A percentile compares a stretch with the other conserved stretches of the same genome.
Conservation (phyloP, 2,329 filamentous ascomycete genomes). For the Aaosphaeria arxii region DNA sequence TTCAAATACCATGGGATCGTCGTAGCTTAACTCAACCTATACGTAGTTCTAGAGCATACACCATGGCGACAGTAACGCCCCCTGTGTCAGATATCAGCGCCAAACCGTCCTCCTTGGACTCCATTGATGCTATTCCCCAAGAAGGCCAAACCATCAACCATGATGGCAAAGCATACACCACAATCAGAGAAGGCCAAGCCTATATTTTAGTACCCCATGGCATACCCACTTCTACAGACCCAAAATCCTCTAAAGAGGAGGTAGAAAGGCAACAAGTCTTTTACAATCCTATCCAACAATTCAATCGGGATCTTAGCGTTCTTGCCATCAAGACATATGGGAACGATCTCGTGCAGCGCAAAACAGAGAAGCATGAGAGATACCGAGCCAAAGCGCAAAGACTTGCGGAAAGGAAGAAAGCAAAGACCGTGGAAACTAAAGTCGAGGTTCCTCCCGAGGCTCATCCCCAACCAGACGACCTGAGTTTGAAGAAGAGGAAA, state of each 20-base stretch:
- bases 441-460: constrained; percentile 1
- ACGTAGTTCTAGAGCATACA: no score
- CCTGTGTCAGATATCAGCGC: no score
- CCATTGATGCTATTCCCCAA: constrained; percentile 25
- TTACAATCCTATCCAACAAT: constrained; percentile 98
- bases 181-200: constrained; percentile 65
- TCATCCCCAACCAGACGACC: constrained; percentile 4
- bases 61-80: no score
- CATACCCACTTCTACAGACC: constrained; percentile 47
- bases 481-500: constrained; percentile 22
- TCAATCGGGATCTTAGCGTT: constrained; percentile 93
- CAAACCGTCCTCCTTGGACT: constrained; percentile 1
- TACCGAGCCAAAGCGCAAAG: constrained; percentile 27
- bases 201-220: constrained; percentile 62
- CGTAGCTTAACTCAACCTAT: no score
- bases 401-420: constrained; percentile 14
- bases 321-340: constrained; percentile 88
- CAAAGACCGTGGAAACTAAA: constrained; percentile 7
- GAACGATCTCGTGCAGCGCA: constrained; percentile 58
- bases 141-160: constrained; percentile 39
- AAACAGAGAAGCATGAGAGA: constrained; percentile 44
- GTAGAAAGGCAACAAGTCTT: constrained; percentile 74
- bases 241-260: constrained; percentile 48
- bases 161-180: constrained; percentile 54
- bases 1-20: no score